Evolutionary conservation across 768 basidiomycete species (phyloP), one percentile per base, ranked within the genome.

Genomic region (Filobasidium floriforme): DNA sequence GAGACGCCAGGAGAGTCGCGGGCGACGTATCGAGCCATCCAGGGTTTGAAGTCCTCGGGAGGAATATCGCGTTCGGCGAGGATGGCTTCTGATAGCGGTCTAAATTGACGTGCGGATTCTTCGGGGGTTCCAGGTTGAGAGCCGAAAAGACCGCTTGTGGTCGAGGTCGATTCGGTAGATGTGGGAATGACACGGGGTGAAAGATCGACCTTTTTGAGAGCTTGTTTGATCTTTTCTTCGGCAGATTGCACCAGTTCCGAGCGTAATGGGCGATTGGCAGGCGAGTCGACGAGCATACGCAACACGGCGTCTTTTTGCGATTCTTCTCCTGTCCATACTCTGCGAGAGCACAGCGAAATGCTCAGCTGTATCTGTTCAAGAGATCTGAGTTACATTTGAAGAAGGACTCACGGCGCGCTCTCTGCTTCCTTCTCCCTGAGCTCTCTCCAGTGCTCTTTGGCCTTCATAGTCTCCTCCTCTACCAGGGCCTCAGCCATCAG

Each of bases 271-370:
- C 88, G 90, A 80, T 91, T 87, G 74, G 89, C 88, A 7, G 54
- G 54, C 54, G 62, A 37, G 32, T 41, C 18, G 19, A 59, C 26
- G 40, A 24, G 26, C 29, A 44, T 26, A 1, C 10, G 19, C 15
- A 24, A 2, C 7, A 62, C 18, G 28, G 86, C 83, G 78, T 89
- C 86, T 62, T 85, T 80, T 1, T 84, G 81, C 7, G 82, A 81
- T 76, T 91, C 90, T 12, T 91, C 88, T 0, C 89, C 89, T 1
- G 83, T 84, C 90, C 89, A 90, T 73, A 89, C 70, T 65, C 41
- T 70, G 67, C 11, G 32, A 37, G 32, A n/a, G n/a, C n/a, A n/a
- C n/a, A n/a, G n/a, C n/a, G n/a, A n/a, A n/a, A n/a, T n/a, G n/a
- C n/a, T n/a, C n/a, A n/a, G n/a, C n/a, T n/a, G n/a, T n/a, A n/a